phyloP scores from a whole-genome alignment of 306 rosid species.

The Canavalia gladiata region DNA sequence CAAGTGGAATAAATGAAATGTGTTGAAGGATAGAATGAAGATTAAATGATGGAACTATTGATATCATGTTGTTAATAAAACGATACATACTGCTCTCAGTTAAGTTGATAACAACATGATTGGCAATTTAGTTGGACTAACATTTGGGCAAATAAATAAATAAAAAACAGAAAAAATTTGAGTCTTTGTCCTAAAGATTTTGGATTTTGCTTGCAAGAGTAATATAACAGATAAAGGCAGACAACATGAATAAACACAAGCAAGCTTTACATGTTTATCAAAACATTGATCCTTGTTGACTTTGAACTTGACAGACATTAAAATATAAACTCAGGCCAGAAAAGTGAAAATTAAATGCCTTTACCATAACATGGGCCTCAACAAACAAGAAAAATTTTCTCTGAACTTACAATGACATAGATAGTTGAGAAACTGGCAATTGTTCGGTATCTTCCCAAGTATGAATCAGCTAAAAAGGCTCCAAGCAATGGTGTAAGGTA shows the following conservation, averaged over 20 bases:
- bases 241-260: neutral
- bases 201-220: neutral
- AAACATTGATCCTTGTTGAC: neutral
- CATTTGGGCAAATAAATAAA: neutral
- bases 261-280: neutral
- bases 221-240: neutral
- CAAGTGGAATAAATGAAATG: neutral
- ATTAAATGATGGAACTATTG: neutral
- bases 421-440: constrained; percentile 76
- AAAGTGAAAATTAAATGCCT: constrained; percentile 16
- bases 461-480: constrained; percentile 93
- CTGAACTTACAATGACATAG: constrained; percentile 72
- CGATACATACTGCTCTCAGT: neutral
- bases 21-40: constrained; percentile 6
- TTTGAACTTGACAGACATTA: neutral
- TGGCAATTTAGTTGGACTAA: neutral
- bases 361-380: neutral
- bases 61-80: constrained; percentile 12
- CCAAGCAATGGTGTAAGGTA: constrained; percentile 86
- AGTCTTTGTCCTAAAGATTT: neutral
- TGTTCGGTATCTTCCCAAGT: constrained; percentile 96
- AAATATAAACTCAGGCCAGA: constrained; percentile 16
- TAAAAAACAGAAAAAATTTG: neutral
- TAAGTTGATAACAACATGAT: constrained; percentile 13
- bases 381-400: constrained; percentile 2